A percentile compares a stretch with the other conserved stretches of the same genome.
These are phyloP conservation scores for Kernera saxatilis DNA, from an alignment of 345 rosid genomes.

Conservation along the genomic window DNA sequence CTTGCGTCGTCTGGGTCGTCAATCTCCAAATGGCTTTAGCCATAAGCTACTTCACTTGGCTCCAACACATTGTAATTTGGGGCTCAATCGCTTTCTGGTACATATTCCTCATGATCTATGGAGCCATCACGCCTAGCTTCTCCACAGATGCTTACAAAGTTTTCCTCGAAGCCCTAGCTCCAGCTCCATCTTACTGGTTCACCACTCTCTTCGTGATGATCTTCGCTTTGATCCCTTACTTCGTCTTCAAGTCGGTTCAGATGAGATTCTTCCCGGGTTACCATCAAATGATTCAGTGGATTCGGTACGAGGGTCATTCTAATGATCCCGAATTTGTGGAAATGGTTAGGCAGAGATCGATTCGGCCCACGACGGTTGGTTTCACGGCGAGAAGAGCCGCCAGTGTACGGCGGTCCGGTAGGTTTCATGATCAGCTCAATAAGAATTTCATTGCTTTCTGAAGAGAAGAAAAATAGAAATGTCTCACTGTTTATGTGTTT, in stretches of 20 bases:
- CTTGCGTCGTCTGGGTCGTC: slow-evolving; percentile 83
- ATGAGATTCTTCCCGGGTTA: slow-evolving; percentile 79
- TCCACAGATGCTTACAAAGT: slow-evolving; percentile 81
- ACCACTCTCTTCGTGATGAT: slow-evolving; percentile 52
- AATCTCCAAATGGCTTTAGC: slow-evolving; percentile 93
- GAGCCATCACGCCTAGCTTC: slow-evolving; percentile 64
- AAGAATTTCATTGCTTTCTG: slow-evolving; percentile 22
- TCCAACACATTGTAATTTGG: slow-evolving; percentile 91
- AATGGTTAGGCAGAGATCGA: slow-evolving; percentile 77
- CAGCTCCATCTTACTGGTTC: slow-evolving; percentile 75
- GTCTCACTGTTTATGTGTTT: slow-evolving; percentile 1
- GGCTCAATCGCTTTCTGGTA: slow-evolving; percentile 78
- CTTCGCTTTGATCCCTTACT: slow-evolving; percentile 62
- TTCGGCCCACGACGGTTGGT: slow-evolving; percentile 73
- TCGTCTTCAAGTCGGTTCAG: slow-evolving; percentile 56
- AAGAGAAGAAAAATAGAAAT: not conserved
- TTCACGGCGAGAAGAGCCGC: slow-evolving; percentile 54
- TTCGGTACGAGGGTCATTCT: slow-evolving; percentile 59
- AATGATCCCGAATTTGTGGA: slow-evolving; percentile 81
- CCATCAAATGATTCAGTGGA: slow-evolving; percentile 96
- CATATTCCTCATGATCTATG: slow-evolving; percentile 80
- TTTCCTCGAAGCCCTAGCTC: slow-evolving; percentile 80
- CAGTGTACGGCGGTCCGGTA: slow-evolving; percentile 31
- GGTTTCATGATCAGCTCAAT: slow-evolving; percentile 31
- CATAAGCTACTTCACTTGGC: slow-evolving; percentile 74